Conservation (phyloP, 1,284 basidiomycete genomes). For the Leccinum griseonigrum region DNA sequence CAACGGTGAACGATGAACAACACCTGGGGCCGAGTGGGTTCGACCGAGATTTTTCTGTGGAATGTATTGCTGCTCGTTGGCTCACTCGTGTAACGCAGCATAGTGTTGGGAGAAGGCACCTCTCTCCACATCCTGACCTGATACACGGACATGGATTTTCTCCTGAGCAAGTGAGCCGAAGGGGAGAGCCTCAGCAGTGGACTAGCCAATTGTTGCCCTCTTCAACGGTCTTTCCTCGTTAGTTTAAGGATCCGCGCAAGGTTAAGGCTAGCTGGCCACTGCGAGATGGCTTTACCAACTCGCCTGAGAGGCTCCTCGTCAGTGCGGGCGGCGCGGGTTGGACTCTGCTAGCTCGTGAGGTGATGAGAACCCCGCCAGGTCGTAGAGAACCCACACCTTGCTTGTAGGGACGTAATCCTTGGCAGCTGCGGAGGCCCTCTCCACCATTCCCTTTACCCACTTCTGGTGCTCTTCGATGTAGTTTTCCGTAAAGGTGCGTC, state of each 20-base stretch:
- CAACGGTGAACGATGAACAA: conserved; percentile 81
- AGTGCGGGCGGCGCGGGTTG: conserved; percentile 85
- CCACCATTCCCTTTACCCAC: conserved; percentile 99
- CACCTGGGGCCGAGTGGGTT: too few species aligned
- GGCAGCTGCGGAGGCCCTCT: conserved; percentile 85
- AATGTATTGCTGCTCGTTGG: conserved; percentile 86
- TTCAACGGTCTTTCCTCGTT: conserved; percentile 86
- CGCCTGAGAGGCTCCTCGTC: conserved; percentile 80
- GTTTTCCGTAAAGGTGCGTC: conserved; percentile 91
- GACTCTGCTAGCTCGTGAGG: conserved; percentile 94
- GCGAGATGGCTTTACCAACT: conserved; percentile 85
- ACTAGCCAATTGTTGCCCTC: conserved; percentile 96
- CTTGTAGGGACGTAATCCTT: conserved; percentile 94
- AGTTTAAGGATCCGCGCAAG: conserved; percentile 89
- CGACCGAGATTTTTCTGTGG: conserved; percentile 81
- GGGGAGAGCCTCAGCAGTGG: conserved; percentile 99
- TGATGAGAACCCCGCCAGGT: conserved; percentile 98
- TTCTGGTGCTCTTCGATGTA: conserved; percentile 99
- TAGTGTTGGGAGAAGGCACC: conserved; percentile 99
- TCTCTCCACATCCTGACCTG: conserved; percentile 98
- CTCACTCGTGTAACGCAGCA: conserved; percentile 95
- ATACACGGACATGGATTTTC: conserved; percentile 92
- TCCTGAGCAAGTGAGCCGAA: conserved; percentile 93
- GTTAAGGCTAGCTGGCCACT: conserved; percentile 90
- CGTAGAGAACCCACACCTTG: conserved; percentile 94